A percentile compares a stretch with the other conserved stretches of the same genome.
Evolutionary conservation across 1,284 basidiomycete genomes (phyloP).

Genomic region (Ceratobasidium sp.): DNA sequence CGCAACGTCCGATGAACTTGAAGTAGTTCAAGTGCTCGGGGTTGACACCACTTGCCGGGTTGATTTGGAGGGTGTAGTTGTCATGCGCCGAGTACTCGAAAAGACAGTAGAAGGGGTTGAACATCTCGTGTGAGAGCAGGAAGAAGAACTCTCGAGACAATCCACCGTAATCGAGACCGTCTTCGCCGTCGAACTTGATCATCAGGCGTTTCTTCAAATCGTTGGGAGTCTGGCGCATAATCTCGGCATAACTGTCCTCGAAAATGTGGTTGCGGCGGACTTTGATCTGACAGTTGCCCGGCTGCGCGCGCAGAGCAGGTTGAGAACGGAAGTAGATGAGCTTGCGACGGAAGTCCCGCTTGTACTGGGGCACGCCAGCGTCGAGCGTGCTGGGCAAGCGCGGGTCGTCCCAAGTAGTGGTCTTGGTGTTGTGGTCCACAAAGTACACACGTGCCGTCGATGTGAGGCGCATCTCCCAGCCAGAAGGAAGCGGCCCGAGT

Average conservation of each 20-base stretch:
- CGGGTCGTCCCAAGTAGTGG: slow-evolving; percentile 96
- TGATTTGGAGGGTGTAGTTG: slow-evolving; percentile 99
- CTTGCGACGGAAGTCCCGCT: slow-evolving; percentile 98
- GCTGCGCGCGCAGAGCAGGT: slow-evolving; percentile 86
- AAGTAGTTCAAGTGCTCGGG: slow-evolving; percentile 99
- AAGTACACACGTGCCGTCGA: slow-evolving; percentile 94
- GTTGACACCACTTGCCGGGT: slow-evolving; percentile 96
- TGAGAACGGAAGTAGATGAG: slow-evolving; percentile 99
- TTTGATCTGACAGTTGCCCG: slow-evolving; percentile 97
- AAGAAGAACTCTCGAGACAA: slow-evolving; percentile 99
- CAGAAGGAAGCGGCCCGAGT: slow-evolving; percentile 93
- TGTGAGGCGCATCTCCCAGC: slow-evolving; percentile 97
- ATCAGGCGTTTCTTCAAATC: slow-evolving; percentile 97
- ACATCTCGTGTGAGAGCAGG: slow-evolving; percentile 97
- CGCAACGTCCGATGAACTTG: slow-evolving; percentile 96
- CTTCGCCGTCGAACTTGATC: slow-evolving; percentile 99
- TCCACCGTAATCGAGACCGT: slow-evolving; percentile 98
- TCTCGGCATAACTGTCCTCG: slow-evolving; percentile 95
- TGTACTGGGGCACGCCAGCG: slow-evolving; percentile 98
- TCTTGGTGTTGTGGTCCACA: slow-evolving; percentile 95
- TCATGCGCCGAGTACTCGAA: slow-evolving; percentile 99
- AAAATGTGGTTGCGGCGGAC: slow-evolving; percentile 91
- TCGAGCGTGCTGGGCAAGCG: slow-evolving; percentile 83
- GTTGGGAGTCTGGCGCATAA: slow-evolving; percentile 93
- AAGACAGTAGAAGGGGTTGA: slow-evolving; percentile 98